Base-by-base conservation (phyloP, 495 filamentous ascomycete species). In the Aspergillus taichungensis region DNA sequence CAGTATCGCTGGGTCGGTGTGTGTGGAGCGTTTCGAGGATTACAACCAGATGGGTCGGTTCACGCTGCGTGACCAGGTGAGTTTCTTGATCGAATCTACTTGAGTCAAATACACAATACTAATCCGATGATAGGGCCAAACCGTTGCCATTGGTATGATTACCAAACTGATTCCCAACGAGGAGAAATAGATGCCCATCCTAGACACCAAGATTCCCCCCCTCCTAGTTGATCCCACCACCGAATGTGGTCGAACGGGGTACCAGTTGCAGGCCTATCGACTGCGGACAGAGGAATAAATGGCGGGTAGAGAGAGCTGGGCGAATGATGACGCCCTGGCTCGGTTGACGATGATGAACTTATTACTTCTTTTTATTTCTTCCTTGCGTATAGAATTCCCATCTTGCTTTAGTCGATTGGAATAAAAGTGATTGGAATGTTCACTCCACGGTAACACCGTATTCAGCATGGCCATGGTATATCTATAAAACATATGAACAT, bases 61-160 rank as follows among this genome's bases (percentile, higher is more conserved):
- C 68, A 97, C 92, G 5, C 73, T 98, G 45, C 77, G 92, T 72
- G 91, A 96, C 58, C 88, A 95, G 74, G 88, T 94, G 66, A 54
- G 2, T 49, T 18, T 13, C 8, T 30, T 28, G 9, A 13, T 37
- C 5, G n/a, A n/a, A n/a, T 42, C 63, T 50, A 55, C 50, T 31
- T 48, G 27, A 28, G 1, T 40, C 42, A 46, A 37, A 27, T 32
- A 30, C 30, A 52, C 54, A 48, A 40, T 46, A 30, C 54, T 56
- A 47, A 62, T 39, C 34, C 34, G 13, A 12, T 40, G 40, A 12
- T 47, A 89, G 86, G 89, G 89, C 43, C 88, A 95, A 87, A 95
- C 89, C 4, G 89, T 95, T 67, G 89, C 89, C 34, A 95, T 95
- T 64, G 89, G 89, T 61, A 95, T 95, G 76, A 88, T 95, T 61